Conservation (phyloP, 805 yeast genomes). For the Yueomyces sp. region DNA sequence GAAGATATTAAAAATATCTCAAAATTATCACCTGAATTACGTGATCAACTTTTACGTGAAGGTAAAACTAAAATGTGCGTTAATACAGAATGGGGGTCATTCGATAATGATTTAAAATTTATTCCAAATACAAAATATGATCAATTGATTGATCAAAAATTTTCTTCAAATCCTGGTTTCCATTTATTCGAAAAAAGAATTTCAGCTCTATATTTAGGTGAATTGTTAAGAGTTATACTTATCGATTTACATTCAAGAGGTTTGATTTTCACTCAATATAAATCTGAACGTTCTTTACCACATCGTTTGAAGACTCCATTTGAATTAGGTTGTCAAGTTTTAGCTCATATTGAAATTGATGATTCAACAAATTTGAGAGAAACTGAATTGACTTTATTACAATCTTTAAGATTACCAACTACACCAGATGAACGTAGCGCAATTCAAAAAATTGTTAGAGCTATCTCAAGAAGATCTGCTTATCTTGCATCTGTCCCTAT, state of each 20-base stretch:
- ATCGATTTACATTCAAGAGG: conserved; percentile 51
- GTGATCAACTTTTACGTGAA: conserved; percentile 24
- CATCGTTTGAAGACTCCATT: conserved; percentile 67
- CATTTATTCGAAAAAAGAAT: conserved; percentile 90
- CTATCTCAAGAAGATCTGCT: conserved; percentile 79
- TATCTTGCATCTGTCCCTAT: conserved; percentile 78
- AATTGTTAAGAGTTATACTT: conserved; percentile 61
- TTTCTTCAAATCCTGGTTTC: conserved; percentile 70
- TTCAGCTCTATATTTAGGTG: conserved; percentile 88
- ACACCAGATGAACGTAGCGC: conserved; percentile 56
- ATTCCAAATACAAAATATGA: conserved; percentile 77
- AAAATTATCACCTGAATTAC: conserved; percentile 43
- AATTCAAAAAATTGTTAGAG: conserved; percentile 64
- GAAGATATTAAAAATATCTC: conserved; percentile 63
- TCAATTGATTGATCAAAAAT: conserved; percentile 44
- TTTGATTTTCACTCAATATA: conserved; percentile 44
- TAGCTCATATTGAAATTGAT: conserved; percentile 78
- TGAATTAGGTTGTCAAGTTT: conserved; percentile 64
- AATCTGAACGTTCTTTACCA: conserved; percentile 25
- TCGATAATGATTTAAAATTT: conserved; percentile 67
- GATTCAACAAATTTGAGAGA: conserved; percentile 59
- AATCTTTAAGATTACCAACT: conserved; percentile 57
- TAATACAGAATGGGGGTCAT: conserved; percentile 97
- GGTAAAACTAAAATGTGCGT: conserved; percentile 65
- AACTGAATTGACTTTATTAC: conserved; percentile 53